phyloP scores from a whole-genome alignment of 2,329 filamentous ascomycete genomes.

The Huntiella abstrusa region DNA sequence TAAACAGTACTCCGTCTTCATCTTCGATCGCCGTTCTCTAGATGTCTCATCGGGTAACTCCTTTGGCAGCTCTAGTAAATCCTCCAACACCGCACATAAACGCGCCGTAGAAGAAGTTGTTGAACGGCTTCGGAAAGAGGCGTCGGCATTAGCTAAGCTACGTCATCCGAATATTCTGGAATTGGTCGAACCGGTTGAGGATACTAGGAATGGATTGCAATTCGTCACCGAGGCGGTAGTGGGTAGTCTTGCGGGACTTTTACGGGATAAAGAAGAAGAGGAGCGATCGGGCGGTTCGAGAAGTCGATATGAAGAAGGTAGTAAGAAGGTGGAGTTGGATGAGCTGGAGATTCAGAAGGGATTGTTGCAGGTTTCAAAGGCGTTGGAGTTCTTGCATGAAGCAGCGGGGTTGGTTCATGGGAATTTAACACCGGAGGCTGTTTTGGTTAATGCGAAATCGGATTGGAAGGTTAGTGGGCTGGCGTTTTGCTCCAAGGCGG shows the following conservation, averaged over 20 bases:
- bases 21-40: conserved; percentile 79
- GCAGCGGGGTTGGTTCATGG: conserved; percentile 86
- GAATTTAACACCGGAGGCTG: conserved; percentile 82
- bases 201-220: conserved; percentile 81
- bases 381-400: conserved; percentile 86
- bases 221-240: conserved; percentile 90
- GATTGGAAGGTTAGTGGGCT: conserved; percentile 99
- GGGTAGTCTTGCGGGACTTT: conserved; percentile 61
- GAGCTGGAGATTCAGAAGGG: conserved; percentile 97
- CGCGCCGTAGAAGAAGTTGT: conserved; percentile 75
- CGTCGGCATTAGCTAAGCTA: conserved; percentile 68
- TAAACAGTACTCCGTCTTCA: conserved; percentile 75
- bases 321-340: conserved; percentile 80
- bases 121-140: conserved; percentile 80
- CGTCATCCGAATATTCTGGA: conserved; percentile 86
- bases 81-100: conserved; percentile 44
- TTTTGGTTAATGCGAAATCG: conserved; percentile 91
- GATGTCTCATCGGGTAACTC: conserved; percentile 33
- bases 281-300: conserved; percentile 34
- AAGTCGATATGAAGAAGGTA: conserved; percentile 54
- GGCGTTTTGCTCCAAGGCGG: conserved; percentile 67
- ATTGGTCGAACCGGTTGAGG: conserved; percentile 84
- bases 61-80: conserved; percentile 23
- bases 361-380: conserved; percentile 78
- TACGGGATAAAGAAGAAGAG: conserved; percentile 79